phyloP scores from a whole-genome alignment of 1,284 basidiomycete genomes.

The Ceratobasidium sp. region DNA sequence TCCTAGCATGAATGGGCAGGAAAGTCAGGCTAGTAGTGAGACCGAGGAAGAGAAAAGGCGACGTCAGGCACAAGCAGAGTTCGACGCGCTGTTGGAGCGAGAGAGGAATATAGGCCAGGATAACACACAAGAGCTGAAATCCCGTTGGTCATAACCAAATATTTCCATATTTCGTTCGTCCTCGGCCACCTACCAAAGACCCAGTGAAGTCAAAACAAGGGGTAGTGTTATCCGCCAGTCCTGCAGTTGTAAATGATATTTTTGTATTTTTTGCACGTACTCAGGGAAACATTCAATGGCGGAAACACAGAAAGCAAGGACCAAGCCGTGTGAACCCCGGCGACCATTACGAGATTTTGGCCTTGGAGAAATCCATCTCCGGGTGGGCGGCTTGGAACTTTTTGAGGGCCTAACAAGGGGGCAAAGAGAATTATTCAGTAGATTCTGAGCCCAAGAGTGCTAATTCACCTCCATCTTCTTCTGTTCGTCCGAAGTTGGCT shows the following conservation, averaged over 20 bases:
- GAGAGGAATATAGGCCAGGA: constrained; percentile 85
- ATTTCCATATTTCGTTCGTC: not conserved
- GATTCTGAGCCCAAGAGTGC: constrained; percentile 22
- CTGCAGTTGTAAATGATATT: constrained; percentile 20
- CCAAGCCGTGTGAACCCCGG: not conserved
- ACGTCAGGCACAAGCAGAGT: constrained; percentile 79
- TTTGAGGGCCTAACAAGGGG: constrained; percentile 68
- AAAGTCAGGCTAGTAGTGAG: not conserved
- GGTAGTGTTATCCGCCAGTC: not conserved
- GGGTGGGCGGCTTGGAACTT: constrained; percentile 91
- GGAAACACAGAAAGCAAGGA: too few species aligned
- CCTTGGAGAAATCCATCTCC: constrained; percentile 94
- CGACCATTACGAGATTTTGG: constrained; percentile 69
- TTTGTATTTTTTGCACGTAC: not conserved
- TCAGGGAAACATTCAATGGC: not conserved
- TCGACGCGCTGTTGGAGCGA: constrained; percentile 86
- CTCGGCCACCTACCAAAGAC: not conserved
- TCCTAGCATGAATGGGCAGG: constrained; percentile 45
- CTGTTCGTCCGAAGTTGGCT: constrained; percentile 88
- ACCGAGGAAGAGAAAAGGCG: constrained; percentile 53
- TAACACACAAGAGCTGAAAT: constrained; percentile 33
- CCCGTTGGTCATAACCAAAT: constrained; percentile 21
- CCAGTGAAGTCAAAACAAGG: not conserved
- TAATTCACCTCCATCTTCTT: constrained; percentile 82
- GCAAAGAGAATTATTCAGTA: not conserved